Evolutionary conservation across 805 yeast species (phyloP).

Genomic region (Pichia heedii): DNA sequence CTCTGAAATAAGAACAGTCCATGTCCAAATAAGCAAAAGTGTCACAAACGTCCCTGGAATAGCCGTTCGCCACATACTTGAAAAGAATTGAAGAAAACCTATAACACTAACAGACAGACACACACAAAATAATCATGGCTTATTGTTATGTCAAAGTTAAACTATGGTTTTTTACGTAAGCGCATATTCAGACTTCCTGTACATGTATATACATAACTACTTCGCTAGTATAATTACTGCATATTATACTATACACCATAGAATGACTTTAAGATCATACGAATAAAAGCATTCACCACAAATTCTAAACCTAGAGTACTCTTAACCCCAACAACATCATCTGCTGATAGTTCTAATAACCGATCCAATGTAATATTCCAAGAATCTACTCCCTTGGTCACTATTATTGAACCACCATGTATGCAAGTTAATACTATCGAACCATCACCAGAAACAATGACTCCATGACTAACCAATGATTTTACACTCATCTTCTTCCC

Average conservation of each 20-base stretch:
- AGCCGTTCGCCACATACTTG: constrained; percentile 20
- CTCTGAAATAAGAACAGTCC: constrained; percentile 30
- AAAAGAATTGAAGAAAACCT: neutral
- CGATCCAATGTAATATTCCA: neutral
- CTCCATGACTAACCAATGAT: constrained; percentile 7
- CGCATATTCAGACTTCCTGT: too few relatives aligned
- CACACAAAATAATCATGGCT: too few relatives aligned
- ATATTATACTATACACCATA: neutral
- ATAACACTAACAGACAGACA: too few relatives aligned
- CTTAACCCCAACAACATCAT: neutral
- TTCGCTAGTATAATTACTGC: too few relatives aligned
- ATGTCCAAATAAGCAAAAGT: constrained; percentile 38
- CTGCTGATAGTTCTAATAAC: neutral
- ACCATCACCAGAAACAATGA: neutral
- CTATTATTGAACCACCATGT: constrained; percentile 10
- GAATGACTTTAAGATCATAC: neutral
- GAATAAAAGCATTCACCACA: neutral
- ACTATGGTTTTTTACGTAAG: too few relatives aligned
- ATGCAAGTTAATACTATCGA: neutral
- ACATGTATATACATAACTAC: too few relatives aligned
- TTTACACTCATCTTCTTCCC: neutral
- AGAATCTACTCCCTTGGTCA: constrained; percentile 22
- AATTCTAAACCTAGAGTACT: neutral
- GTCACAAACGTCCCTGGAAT: constrained; percentile 42
- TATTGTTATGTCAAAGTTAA: too few relatives aligned